These are phyloP conservation scores for Melaleuca alternifolia DNA, from an alignment of 345 rosid genomes.

Conservation along the genomic window DNA sequence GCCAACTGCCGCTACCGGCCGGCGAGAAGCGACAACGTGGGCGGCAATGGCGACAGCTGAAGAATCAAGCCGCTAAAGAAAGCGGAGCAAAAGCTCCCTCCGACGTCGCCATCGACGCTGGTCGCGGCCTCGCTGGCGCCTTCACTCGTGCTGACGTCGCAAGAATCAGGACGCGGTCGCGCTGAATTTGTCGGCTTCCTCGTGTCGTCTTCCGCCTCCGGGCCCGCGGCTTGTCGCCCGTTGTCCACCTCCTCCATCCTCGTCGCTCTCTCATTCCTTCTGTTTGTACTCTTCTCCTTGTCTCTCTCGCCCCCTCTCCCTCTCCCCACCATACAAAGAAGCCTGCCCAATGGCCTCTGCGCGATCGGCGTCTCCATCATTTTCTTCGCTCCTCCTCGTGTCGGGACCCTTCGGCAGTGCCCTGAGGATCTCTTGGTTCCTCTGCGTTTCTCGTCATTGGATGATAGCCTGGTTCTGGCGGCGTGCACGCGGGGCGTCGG, in stretches of 20 bases:
- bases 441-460: neutral
- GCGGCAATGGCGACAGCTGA: neutral
- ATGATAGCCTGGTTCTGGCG: neutral
- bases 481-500: neutral
- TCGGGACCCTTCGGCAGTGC: neutral
- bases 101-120: neutral
- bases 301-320: neutral
- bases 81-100: neutral
- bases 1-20: neutral
- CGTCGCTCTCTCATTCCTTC: neutral
- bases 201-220: constrained; percentile 5
- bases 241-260: constrained; percentile 9
- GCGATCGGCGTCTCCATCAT: neutral
- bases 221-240: neutral
- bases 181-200: constrained; percentile 6
- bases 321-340: neutral
- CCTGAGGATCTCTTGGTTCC: neutral
- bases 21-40: neutral
- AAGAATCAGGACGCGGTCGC: neutral
- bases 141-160: neutral
- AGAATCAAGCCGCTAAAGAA: neutral
- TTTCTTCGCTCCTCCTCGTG: neutral
- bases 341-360: constrained; percentile 2
- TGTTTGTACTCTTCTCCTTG: constrained; percentile 2
- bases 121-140: neutral